Conservation (phyloP, 257 asterid genomes). For the Solanum bulbocastanum region DNA sequence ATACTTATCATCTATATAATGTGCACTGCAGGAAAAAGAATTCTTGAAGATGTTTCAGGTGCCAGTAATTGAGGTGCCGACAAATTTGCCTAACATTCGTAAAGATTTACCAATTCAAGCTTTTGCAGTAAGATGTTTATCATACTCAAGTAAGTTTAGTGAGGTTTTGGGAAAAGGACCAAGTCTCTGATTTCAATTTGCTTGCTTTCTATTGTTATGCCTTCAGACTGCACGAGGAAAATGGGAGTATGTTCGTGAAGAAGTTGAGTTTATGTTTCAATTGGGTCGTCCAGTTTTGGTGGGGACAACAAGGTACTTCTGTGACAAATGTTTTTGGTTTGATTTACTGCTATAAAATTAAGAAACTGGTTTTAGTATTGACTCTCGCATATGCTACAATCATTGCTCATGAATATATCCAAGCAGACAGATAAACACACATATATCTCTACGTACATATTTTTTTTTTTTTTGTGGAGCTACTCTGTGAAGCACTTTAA, state of each 20-base stretch:
- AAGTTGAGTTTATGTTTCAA: slow-evolving; percentile 76
- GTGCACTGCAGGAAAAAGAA: slow-evolving; percentile 69
- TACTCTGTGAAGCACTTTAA: background rate
- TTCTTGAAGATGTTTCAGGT: slow-evolving; percentile 82
- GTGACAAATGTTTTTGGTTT: slow-evolving; percentile 13
- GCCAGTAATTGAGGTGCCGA: slow-evolving; percentile 96
- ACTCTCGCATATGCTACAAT: background rate
- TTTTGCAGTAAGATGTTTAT: slow-evolving; percentile 64
- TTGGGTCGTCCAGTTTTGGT: slow-evolving; percentile 91
- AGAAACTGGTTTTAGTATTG: background rate
- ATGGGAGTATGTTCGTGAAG: slow-evolving; percentile 80
- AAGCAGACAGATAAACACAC: background rate
- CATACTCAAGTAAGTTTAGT: background rate
- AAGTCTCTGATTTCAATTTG: slow-evolving; percentile 7
- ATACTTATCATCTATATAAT: background rate
- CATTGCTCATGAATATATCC: background rate
- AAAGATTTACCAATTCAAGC: slow-evolving; percentile 83
- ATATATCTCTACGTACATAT: background rate
- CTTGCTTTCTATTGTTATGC: slow-evolving; percentile 12
- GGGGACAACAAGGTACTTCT: slow-evolving; percentile 84
- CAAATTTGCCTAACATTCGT: slow-evolving; percentile 83
- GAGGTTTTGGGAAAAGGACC: background rate
- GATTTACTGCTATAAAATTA: background rate
- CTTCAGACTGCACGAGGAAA: slow-evolving; percentile 87
- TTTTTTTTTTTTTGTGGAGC: background rate